Conservation (phyloP, 2,329 filamentous ascomycete genomes). For the Fusarium sulawesiense region DNA sequence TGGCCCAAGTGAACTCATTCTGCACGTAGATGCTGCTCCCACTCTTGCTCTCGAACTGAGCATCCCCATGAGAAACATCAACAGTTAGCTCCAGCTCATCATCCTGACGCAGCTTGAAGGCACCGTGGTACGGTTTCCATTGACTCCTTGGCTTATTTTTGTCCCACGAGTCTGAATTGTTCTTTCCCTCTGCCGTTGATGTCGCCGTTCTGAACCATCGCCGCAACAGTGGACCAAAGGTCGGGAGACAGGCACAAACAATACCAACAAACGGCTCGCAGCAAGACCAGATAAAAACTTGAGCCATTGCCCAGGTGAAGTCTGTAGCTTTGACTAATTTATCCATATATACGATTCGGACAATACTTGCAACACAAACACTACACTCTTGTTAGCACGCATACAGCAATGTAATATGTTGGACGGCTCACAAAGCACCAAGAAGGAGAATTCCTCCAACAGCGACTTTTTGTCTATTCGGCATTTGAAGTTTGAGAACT, state of each 20-base stretch:
- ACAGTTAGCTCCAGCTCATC: slow-evolving; percentile 3
- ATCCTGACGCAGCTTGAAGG: background rate
- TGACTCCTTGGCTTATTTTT: slow-evolving; percentile 1
- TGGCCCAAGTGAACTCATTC: background rate
- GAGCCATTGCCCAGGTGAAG: slow-evolving; percentile 6
- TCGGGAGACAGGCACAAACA: background rate
- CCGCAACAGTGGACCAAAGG: slow-evolving; percentile 1
- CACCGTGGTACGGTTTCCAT: background rate
- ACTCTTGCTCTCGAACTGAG: background rate
- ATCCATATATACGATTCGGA: slow-evolving; percentile 8
- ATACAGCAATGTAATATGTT: accelerated
- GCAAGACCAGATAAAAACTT: slow-evolving; percentile 5
- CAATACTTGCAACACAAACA: slow-evolving; percentile 2
- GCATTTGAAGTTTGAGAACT: slow-evolving; percentile 5
- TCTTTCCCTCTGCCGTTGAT: background rate
- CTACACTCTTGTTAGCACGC: background rate
- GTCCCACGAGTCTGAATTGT: background rate
- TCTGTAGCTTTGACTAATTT: background rate
- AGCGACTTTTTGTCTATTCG: background rate
- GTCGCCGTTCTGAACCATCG: background rate
- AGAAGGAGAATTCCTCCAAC: slow-evolving; percentile 2
- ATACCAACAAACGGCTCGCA: background rate
- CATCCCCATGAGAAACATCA: background rate
- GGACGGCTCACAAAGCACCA: background rate
- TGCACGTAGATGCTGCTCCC: background rate